Conservation (phyloP, 139 green algal genomes). For the Coccomyxa sp. region DNA sequence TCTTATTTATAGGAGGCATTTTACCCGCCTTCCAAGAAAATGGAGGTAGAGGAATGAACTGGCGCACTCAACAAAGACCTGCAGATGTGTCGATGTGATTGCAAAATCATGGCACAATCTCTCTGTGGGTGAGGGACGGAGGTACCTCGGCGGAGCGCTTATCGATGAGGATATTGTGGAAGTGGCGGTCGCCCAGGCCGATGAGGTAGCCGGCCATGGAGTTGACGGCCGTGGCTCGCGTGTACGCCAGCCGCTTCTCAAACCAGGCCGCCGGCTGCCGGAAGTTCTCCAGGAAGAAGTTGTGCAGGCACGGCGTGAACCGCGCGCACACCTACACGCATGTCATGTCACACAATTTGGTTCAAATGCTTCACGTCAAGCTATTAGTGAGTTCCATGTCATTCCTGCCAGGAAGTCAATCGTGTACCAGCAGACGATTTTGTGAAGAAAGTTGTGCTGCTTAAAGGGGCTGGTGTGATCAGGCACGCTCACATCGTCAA, state of each 20-base stretch:
- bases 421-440: too few species aligned
- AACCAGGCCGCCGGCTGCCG: constrained; percentile 67
- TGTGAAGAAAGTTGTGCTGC: too few species aligned
- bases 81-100: too few species aligned
- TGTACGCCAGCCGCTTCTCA: constrained; percentile 69
- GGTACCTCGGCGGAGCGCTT: constrained; percentile 54
- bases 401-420: background rate
- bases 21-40: background rate
- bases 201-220: constrained; percentile 80
- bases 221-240: constrained; percentile 72
- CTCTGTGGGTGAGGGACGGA: background rate
- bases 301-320: constrained; percentile 79
- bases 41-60: background rate
- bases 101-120: too few species aligned
- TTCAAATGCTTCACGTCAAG: background rate
- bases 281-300: constrained; percentile 94
- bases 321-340: constrained; percentile 31
- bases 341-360: background rate
- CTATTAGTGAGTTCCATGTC: background rate
- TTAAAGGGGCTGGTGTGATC: too few species aligned
- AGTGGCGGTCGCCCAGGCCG: constrained; percentile 89
- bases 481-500: background rate
- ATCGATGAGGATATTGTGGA: constrained; percentile 91
- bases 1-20: background rate
- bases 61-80: too few species aligned